Evolutionary conservation across 805 yeast species (phyloP).

Genomic region (Metschnikowia cubensis): DNA sequence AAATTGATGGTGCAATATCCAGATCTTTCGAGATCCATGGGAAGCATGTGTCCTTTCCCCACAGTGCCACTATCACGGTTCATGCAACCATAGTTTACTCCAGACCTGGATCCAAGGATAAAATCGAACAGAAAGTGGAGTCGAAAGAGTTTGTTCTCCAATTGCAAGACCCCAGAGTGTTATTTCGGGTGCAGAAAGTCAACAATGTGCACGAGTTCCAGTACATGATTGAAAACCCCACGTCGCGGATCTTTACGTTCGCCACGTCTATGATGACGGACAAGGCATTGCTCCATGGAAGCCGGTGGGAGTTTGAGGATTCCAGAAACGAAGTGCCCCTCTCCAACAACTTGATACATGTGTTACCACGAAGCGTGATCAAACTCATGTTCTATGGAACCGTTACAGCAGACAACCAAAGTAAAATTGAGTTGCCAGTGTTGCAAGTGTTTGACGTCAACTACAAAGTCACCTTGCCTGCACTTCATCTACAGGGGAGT

Average conservation of each 20-base stretch:
- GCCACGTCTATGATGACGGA: conserved; percentile 28
- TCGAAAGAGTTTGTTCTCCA: conserved; percentile 56
- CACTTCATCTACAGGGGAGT: conserved; percentile 4
- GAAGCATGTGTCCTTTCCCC: conserved; percentile 35
- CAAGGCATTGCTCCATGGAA: conserved; percentile 10
- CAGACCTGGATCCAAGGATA: conserved; percentile 9
- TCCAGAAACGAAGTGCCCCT: conserved; percentile 23
- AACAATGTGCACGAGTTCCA: conserved; percentile 25
- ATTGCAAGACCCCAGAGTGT: conserved; percentile 64
- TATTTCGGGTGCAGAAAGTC: conserved; percentile 35
- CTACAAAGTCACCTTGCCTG: conserved; percentile 56
- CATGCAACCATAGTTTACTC: conserved; percentile 14
- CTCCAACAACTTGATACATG: conserved; percentile 39
- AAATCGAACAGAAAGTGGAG: conserved; percentile 29
- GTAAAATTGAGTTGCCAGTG: conserved; percentile 47
- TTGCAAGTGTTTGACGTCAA: conserved; percentile 65
- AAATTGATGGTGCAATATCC: not conserved
- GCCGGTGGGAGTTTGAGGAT: conserved; percentile 14
- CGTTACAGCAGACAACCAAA: conserved; percentile 10
- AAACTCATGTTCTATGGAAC: conserved; percentile 30
- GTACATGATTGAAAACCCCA: conserved; percentile 70
- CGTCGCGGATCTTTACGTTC: conserved; percentile 64
- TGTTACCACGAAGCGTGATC: conserved; percentile 60
- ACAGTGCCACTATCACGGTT: conserved; percentile 24
- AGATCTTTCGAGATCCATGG: conserved; percentile 34